Evolutionary conservation across 495 filamentous ascomycete species (phyloP).

Genomic region (Talaromyces nanjingensis): DNA sequence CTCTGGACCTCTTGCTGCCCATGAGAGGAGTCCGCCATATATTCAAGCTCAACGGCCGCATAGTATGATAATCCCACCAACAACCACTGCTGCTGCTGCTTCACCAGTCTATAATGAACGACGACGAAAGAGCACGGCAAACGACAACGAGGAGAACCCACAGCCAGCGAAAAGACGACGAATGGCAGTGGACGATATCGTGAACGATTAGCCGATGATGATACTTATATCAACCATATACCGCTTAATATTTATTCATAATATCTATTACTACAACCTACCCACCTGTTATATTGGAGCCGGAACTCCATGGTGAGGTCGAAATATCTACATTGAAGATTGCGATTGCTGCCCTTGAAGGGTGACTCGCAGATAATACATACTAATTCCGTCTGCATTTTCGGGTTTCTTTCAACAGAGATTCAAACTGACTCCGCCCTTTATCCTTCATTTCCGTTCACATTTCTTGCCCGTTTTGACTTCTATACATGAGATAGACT

Average conservation of each 20-base stretch:
- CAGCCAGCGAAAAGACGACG: constrained; percentile 66
- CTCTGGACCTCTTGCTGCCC: constrained; percentile 14
- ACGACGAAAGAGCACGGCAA: constrained; percentile 6
- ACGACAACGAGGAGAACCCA: constrained; percentile 16
- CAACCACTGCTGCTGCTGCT: not conserved
- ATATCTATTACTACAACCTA: not conserved
- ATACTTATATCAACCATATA: not conserved
- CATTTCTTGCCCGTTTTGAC: not conserved
- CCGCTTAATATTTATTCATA: constrained; percentile 3
- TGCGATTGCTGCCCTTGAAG: not conserved
- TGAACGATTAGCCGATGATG: constrained; percentile 30
- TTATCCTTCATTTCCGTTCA: not conserved
- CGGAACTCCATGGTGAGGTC: not conserved
- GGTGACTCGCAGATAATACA: not conserved
- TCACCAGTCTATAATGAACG: not conserved
- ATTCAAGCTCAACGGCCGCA: not conserved
- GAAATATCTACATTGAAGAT: not conserved
- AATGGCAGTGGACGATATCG: constrained; percentile 49
- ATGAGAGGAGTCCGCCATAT: constrained; percentile 12
- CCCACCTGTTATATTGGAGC: not conserved
- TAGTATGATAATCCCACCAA: not conserved
- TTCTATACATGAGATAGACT: not conserved
- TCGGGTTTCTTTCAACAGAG: not conserved
- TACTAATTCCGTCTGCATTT: constrained; percentile 1
- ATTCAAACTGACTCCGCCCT: not conserved